Percentiles rank a stretch among this genome's conserved stretches.
Evolutionary conservation across 192 early-diverging fungal species (phyloP).

Genomic region (Piromyces sp.): DNA sequence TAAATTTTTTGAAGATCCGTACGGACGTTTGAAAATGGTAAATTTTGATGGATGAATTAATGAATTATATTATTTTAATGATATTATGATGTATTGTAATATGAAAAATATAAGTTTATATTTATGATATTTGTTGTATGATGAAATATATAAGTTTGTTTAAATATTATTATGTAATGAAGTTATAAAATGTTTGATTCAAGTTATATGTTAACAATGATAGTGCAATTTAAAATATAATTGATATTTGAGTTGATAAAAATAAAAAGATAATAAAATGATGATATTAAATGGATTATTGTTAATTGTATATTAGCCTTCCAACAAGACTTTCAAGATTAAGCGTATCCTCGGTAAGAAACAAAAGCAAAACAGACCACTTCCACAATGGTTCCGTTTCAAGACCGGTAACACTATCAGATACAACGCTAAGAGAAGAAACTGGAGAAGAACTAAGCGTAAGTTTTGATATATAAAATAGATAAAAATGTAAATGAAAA

Average conservation of each 20-base stretch:
- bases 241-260: no score
- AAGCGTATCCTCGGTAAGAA: conserved; percentile 99
- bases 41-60: background rate
- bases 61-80: background rate
- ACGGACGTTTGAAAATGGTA: background rate
- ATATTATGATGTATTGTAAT: no score
- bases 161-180: no score
- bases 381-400: conserved; percentile 95
- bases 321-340: conserved; percentile 92
- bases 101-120: no score
- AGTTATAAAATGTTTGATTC: no score
- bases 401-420: conserved; percentile 89
- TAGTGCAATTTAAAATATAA: no score
- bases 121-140: no score
- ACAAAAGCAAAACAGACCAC: conserved; percentile 94
- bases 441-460: conserved; percentile 97
- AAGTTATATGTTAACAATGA: no score
- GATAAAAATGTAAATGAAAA: no score
- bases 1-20: background rate
- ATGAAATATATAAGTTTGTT: no score
- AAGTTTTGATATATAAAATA: background rate
- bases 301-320: conserved; percentile 39
- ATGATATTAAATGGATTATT: no score
- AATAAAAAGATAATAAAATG: no score
- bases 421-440: conserved; percentile 96